A percentile compares a stretch with the other conserved stretches of the same genome.
Evolutionary conservation across 768 basidiomycete species (phyloP).

Genomic region (Hydnum rufescens): DNA sequence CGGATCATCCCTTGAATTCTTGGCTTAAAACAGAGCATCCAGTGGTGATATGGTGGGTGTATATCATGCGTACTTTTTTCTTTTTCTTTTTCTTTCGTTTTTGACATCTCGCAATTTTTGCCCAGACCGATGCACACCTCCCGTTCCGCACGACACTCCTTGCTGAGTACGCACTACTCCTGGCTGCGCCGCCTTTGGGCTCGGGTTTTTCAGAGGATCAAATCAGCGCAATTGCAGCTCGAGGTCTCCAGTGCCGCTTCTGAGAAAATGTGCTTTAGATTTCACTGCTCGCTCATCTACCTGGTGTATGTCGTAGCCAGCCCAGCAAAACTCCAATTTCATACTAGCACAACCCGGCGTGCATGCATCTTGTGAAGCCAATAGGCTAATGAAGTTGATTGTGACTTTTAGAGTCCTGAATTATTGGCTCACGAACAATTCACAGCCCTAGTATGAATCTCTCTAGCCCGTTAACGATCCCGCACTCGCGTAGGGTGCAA

Average conservation of each 20-base stretch:
- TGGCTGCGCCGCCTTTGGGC: slow-evolving; percentile 52
- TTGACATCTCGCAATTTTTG: background rate
- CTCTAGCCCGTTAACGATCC: too few species aligned
- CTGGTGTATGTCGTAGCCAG: too few species aligned
- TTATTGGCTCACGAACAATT: too few species aligned
- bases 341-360: too few species aligned
- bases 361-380: too few species aligned
- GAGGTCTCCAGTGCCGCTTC: slow-evolving; percentile 34
- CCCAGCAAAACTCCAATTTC: too few species aligned
- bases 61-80: slow-evolving; percentile 1
- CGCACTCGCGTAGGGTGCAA: too few species aligned
- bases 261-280: background rate
- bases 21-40: slow-evolving; percentile 26
- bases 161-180: slow-evolving; percentile 60
- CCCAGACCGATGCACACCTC: slow-evolving; percentile 63
- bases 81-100: background rate
- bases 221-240: slow-evolving; percentile 35
- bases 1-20: background rate
- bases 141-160: slow-evolving; percentile 56
- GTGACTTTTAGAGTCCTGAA: too few species aligned
- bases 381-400: too few species aligned
- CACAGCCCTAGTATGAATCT: too few species aligned
- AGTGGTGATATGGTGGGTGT: slow-evolving; percentile 52
- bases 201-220: slow-evolving; percentile 43
- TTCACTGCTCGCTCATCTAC: too few species aligned